Conservation (phyloP, 2,329 filamentous ascomycete species). For the Penicillium sp. region DNA sequence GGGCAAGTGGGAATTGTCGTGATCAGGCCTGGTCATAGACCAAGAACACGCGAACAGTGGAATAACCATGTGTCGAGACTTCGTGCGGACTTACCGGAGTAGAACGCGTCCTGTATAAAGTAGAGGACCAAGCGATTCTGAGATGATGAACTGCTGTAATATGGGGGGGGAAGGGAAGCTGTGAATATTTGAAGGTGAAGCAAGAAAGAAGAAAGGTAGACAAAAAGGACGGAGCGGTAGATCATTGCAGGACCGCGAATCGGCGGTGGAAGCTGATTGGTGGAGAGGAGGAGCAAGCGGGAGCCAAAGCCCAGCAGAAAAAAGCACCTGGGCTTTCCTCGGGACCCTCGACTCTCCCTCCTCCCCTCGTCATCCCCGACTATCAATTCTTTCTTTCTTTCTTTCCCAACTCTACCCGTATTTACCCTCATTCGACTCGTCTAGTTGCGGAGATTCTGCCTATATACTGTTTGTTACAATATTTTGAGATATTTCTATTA, state of each 20-base stretch:
- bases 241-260: conserved; percentile 28
- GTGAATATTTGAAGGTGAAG: conserved; percentile 7
- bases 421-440: conserved; percentile 65
- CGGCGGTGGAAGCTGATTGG: conserved; percentile 31
- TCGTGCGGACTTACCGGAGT: conserved; percentile 11
- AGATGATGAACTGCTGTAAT: neutral
- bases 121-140: neutral
- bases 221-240: conserved; percentile 39
- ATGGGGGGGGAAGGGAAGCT: neutral
- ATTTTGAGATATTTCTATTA: conserved; percentile 1
- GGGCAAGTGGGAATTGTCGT: neutral
- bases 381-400: conserved; percentile 5
- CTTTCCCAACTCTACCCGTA: conserved; percentile 47
- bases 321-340: conserved; percentile 17
- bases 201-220: conserved; percentile 18
- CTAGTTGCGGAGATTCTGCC: conserved; percentile 35
- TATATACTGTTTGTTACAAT: neutral
- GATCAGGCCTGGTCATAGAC: conserved; percentile 7
- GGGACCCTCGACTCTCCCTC: conserved; percentile 30
- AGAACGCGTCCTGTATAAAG: conserved; percentile 5
- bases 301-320: conserved; percentile 24
- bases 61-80: neutral
- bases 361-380: conserved; percentile 32
- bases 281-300: conserved; percentile 36
- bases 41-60: conserved; percentile 1